phyloP scores from a whole-genome alignment of 306 rosid species.

The Senna tora region DNA sequence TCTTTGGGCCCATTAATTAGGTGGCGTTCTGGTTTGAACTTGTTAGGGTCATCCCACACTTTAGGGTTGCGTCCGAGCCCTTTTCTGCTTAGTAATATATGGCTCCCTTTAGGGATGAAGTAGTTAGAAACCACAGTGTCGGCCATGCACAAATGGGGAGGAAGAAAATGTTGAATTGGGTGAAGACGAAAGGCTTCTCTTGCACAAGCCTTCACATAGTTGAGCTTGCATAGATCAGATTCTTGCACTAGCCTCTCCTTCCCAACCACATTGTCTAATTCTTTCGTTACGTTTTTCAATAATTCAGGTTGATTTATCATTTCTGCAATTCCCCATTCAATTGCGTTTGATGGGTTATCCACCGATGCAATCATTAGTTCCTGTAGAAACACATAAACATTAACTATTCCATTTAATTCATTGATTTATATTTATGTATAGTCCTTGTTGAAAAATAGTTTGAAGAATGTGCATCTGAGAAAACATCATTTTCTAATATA shows the following conservation, averaged over 20 bases:
- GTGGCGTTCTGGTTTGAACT: conserved; percentile 31
- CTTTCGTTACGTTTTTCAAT: conserved; percentile 25
- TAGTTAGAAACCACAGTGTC: conserved; percentile 32
- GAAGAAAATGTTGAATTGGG: conserved; percentile 36
- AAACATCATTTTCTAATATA: no score
- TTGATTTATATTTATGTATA: no score
- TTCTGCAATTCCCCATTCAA: conserved; percentile 42
- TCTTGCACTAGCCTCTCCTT: conserved; percentile 29
- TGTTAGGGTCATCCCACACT: conserved; percentile 29
- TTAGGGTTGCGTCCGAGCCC: conserved; percentile 29
- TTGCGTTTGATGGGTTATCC: conserved; percentile 35
- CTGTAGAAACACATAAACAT: background rate
- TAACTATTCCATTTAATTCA: no score
- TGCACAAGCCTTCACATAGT: background rate
- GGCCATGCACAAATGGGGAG: conserved; percentile 33
- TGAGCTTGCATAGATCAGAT: background rate
- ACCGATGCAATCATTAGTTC: conserved; percentile 33
- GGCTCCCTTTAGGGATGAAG: conserved; percentile 44
- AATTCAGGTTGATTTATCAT: conserved; percentile 27
- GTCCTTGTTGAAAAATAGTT: no score
- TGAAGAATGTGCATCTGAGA: no score
- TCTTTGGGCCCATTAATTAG: background rate
- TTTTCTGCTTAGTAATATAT: conserved; percentile 32
- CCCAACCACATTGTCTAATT: conserved; percentile 36
- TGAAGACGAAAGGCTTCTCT: conserved; percentile 27